Percentiles rank a stretch among this genome's conserved stretches.
These are phyloP conservation scores for Amanita pseudoporphyria DNA, from an alignment of 768 basidiomycete genomes.

Conservation along the genomic window DNA sequence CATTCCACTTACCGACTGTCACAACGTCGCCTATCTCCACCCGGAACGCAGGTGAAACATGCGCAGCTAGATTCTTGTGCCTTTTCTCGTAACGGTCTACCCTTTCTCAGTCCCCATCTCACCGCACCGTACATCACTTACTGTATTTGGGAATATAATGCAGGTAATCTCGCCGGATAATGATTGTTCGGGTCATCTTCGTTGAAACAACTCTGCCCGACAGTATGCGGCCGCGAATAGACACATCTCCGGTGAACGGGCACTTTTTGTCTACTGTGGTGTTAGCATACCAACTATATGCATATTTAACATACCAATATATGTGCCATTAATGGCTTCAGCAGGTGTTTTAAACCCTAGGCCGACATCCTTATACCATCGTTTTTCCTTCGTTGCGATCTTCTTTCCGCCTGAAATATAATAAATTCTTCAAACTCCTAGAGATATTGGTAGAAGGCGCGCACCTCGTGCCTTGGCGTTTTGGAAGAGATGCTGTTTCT, in stretches of 20 bases:
- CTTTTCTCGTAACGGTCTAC: conserved; percentile 96
- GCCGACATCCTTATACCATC: conserved; percentile 99
- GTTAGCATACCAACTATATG: not conserved
- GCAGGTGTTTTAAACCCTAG: conserved; percentile 93
- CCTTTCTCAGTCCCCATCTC: conserved; percentile 4
- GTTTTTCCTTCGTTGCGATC: conserved; percentile 87
- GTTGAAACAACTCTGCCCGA: conserved; percentile 97
- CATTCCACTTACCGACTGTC: conserved; percentile 71
- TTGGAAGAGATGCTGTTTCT: conserved; percentile 98
- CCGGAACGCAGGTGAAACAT: conserved; percentile 98
- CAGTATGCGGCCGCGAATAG: conserved; percentile 97
- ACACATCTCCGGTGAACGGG: conserved; percentile 94
- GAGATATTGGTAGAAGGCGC: conserved; percentile 22
- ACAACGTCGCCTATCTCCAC: conserved; percentile 90
- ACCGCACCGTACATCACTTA: conserved; percentile 29
- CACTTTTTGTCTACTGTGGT: conserved; percentile 90
- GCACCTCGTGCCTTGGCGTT: conserved; percentile 89
- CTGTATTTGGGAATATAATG: conserved; percentile 99
- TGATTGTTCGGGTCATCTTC: conserved; percentile 98
- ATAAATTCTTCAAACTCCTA: conserved; percentile 1
- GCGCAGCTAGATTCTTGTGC: conserved; percentile 97
- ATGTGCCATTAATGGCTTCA: conserved; percentile 93
- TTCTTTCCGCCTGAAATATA: conserved; percentile 67
- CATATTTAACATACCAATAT: conserved; percentile 64
- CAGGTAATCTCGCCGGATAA: conserved; percentile 92